Evolutionary conservation across 169 alveolate genomes (phyloP).

Genomic region (Plasmodium sp.): DNA sequence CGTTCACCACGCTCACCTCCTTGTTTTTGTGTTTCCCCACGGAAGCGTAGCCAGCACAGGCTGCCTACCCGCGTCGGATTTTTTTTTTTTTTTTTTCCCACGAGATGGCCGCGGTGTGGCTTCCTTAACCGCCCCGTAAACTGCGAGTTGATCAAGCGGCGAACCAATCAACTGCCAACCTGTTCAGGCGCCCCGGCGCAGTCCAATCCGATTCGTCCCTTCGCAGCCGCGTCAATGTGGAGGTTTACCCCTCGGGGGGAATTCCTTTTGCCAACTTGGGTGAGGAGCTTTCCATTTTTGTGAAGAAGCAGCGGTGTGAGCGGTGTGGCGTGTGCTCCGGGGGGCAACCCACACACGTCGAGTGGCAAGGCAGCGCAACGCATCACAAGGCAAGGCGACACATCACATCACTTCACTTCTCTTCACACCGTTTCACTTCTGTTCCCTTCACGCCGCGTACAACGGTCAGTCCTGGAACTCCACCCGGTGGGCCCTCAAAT

Average conservation of each 20-base stretch:
- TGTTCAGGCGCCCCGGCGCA: neutral
- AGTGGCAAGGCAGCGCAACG: too few species aligned
- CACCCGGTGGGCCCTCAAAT: constrained; percentile 51
- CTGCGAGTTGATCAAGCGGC: neutral
- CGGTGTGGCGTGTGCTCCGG: too few species aligned
- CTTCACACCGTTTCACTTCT: too few species aligned
- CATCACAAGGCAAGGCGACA: too few species aligned
- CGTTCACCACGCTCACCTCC: neutral
- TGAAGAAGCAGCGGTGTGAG: neutral
- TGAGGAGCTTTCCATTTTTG: neutral
- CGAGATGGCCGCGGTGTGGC: neutral
- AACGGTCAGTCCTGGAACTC: constrained; percentile 38
- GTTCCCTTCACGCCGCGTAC: neutral
- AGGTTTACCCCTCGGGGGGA: neutral
- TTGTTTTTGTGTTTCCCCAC: neutral
- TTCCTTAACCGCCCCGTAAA: neutral
- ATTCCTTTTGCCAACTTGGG: neutral
- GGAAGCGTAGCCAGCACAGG: neutral
- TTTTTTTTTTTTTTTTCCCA: neutral
- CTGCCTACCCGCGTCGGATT: neutral
- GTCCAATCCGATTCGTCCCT: neutral
- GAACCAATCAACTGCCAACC: too few species aligned
- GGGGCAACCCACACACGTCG: too few species aligned
- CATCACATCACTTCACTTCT: too few species aligned
- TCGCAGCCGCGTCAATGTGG: neutral